Evolutionary conservation across 148 eudicot genomes (phyloP).

Genomic region (Gaultheria prostrata): DNA sequence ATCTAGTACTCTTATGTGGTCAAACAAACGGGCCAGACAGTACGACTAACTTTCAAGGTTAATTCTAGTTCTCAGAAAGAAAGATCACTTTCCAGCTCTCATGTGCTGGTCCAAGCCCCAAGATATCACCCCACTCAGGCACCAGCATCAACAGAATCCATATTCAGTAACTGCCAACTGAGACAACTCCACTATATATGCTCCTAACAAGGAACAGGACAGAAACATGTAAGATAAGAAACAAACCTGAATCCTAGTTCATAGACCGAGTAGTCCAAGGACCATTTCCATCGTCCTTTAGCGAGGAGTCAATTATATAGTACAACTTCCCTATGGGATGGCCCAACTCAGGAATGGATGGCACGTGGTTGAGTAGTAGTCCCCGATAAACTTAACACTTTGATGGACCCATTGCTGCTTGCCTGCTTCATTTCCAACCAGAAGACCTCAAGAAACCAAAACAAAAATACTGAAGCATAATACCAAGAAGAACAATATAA

Average conservation of each 20-base stretch:
- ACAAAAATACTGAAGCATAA: not conserved
- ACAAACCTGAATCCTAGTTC: not conserved
- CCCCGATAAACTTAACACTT: not conserved
- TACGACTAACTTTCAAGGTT: not conserved
- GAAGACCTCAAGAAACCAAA: not conserved
- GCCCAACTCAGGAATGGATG: not conserved
- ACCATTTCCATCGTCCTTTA: not conserved
- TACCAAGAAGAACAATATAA: not conserved
- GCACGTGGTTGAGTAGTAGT: not conserved
- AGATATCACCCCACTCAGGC: too few relatives aligned
- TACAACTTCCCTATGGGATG: not conserved
- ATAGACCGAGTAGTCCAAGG: too few relatives aligned
- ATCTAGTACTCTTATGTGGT: too few relatives aligned
- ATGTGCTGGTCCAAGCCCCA: not conserved
- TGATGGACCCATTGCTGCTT: not conserved
- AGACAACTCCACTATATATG: not conserved
- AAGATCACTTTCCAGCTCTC: not conserved
- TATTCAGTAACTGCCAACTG: too few relatives aligned
- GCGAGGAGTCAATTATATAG: too few relatives aligned
- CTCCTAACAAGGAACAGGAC: not conserved
- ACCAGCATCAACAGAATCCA: too few relatives aligned
- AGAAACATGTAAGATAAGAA: not conserved
- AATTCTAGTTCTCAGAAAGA: not conserved
- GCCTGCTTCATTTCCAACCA: not conserved
- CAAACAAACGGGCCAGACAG: not conserved